Evolutionary conservation across 345 rosid species (phyloP), one percentile per base, ranked within the genome.

Genomic region (Lumnitzera littorea): DNA sequence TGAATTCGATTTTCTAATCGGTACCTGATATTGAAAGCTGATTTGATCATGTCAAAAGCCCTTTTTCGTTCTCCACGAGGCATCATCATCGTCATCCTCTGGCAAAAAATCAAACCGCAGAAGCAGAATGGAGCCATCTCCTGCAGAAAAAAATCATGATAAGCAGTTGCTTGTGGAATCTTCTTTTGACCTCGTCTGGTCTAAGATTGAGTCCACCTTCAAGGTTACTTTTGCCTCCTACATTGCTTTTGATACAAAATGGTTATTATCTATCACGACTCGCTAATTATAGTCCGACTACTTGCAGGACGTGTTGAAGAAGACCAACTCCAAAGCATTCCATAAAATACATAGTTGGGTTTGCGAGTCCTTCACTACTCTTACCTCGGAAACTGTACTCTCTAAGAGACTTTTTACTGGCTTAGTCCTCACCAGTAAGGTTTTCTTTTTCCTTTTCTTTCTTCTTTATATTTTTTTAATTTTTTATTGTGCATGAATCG

Each of bases 381-480:
- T 81, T 58, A 48, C 74, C 41, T 57, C 55, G 24, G 88, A 90
- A 79, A 82, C 88, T 61, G 75, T 85, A 36, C 76, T 79, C 63
- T 82, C 88, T 46, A 87, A 76, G 74, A 84, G 81, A 61, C 54
- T 94, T 61, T 82, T 72, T 57, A 83, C 96, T 17, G 96, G 87
- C 41, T 65, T 94, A 58, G 84, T 90, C 63, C 81, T 80, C 60
- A 90, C 97, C 50, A 86, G 99, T 94, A 77, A 87, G 97, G 81
- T 72, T 17, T 29, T 48, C 13, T 60, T 11, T 54, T 63, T 62
- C 17, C 5, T 43, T 24, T 16, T 47, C n/a, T 43, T 27, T 2
- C 11, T 15, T 53, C 25, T 53, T 24, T 7, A 51, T 43, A 12
- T 3, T 8, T 50, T 46, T 23, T 0, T 0, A 20, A 36, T 24